phyloP scores from a whole-genome alignment of 495 filamentous ascomycete species.

The Daldinia decipiens region DNA sequence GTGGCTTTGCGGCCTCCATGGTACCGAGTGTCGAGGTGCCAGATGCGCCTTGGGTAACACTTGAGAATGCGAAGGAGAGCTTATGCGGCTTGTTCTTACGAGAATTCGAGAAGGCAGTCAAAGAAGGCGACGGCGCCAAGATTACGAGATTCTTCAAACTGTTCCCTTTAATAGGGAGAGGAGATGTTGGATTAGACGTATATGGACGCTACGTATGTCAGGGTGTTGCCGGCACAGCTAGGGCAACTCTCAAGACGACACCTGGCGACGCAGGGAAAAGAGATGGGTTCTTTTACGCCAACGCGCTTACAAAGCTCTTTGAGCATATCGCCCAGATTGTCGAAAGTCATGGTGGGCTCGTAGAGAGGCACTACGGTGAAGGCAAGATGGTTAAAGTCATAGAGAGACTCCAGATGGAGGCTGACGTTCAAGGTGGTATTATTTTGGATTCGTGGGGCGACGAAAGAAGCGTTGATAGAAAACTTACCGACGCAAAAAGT shows the following conservation, averaged over 20 bases:
- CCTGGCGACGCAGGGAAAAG: conserved; percentile 61
- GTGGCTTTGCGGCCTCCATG: conserved; percentile 90
- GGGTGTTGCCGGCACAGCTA: conserved; percentile 84
- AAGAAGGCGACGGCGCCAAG: conserved; percentile 82
- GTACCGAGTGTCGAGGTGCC: conserved; percentile 96
- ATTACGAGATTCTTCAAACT: conserved; percentile 98
- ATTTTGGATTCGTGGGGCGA: conserved; percentile 95
- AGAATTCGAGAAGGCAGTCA: conserved; percentile 93
- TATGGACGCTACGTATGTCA: conserved; percentile 96
- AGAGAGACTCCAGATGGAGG: conserved; percentile 90
- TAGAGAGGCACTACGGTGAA: conserved; percentile 90
- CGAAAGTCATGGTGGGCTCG: conserved; percentile 86
- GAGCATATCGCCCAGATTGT: conserved; percentile 98
- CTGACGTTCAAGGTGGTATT: conserved; percentile 97
- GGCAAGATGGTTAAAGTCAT: conserved; percentile 97
- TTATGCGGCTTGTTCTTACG: conserved; percentile 89
- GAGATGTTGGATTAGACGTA: conserved; percentile 88
- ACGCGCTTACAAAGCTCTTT: conserved; percentile 88
- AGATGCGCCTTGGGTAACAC: conserved; percentile 85
- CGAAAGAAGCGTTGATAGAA: conserved; percentile 82
- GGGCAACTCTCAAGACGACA: conserved; percentile 76
- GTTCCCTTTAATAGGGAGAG: conserved; percentile 92
- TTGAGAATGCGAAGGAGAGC: conserved; percentile 86
- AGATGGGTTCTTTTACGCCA: conserved; percentile 90
- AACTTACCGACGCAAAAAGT: conserved; percentile 91